Base-by-base conservation (phyloP, 345 rosid species). In the Eucalyptus curtisii region DNA sequence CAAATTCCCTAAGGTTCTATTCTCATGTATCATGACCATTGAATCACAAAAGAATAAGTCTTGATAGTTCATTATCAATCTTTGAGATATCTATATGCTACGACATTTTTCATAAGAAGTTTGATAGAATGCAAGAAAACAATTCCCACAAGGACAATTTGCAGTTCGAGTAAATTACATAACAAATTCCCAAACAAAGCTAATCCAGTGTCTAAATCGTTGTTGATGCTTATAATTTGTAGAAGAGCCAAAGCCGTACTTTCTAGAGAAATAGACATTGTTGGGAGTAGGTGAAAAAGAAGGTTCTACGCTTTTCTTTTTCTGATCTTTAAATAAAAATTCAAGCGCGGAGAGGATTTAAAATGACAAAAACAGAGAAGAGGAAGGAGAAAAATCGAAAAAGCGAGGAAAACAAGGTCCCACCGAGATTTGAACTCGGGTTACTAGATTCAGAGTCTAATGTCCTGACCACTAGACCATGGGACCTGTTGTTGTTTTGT, bases 351-450 rank as follows among this genome's bases (percentile, higher is more conserved):
- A 20, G 25, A 14, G 20, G 17, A n/a, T 64, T 31, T 7, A 31
- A 64, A 64, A 7, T 15, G 76, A 15, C 40, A n/a, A 31, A 31
- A 33, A 19, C 20, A 71, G 3, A 71, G 25, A 71, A 33, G 24
- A 33, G 17, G 8, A 19, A 68, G 10, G 19, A 1, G 2, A 13
- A 37, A 24, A 55, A 1, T 10, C 0, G 8, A 47, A 33, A 17
- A n/a, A 1, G 4, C 0, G 11, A 31, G 20, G 11, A 71, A 2
- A 27, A 1, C 0, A 45, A 97, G 96, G 98, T 95, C 95, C 97
- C 92, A 95, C 97, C 97, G 98, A 97, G 96, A 96, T 88, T 96
- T 96, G 99, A 97, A 96, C 97, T 96, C 97, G 97, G 97, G 98
- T 95, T 94, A 95, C 96, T 94, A 95, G 97, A 98, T 97, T 95